Conservation (phyloP, 169 alveolate genomes). For the Eimeria necatrix region DNA sequence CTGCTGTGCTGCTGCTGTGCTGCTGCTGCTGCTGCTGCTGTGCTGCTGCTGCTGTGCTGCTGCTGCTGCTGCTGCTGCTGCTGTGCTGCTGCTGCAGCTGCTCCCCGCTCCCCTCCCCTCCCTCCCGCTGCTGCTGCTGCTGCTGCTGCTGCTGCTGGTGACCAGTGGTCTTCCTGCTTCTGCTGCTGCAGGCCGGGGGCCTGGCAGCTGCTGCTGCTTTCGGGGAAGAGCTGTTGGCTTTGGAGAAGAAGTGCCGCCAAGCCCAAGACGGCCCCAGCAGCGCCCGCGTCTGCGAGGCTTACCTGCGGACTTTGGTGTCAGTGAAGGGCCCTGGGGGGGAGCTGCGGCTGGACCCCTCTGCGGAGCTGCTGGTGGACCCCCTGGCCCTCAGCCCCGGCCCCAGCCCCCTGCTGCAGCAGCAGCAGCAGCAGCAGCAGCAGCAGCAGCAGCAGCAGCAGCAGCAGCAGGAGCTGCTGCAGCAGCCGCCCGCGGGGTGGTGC, state of each 20-base stretch:
- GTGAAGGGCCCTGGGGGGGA: conserved; percentile 42
- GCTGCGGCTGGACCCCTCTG: neutral
- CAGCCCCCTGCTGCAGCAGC: neutral
- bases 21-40: no score
- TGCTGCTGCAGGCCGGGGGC: conserved; percentile 79
- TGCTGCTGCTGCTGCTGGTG: no score
- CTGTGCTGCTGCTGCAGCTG: no score
- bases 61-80: no score
- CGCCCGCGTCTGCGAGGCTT: conserved; percentile 59
- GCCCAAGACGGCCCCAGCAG: conserved; percentile 79
- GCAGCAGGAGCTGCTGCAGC: neutral
- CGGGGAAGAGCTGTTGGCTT: conserved; percentile 62
- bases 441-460: no score
- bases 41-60: no score
- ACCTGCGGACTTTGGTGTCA: conserved; percentile 40
- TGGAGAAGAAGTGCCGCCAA: conserved; percentile 84
- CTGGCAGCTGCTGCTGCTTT: conserved; percentile 2
- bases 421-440: neutral
- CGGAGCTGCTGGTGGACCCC: neutral
- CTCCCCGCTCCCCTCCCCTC: no score
- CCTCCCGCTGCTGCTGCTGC: no score
- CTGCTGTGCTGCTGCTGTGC: no score
- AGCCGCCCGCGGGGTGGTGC: neutral
- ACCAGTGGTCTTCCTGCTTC: no score
- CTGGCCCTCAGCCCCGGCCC: no score